phyloP scores from a whole-genome alignment of 495 filamentous ascomycete species.

The Hypoxylon lienhwacheense region DNA sequence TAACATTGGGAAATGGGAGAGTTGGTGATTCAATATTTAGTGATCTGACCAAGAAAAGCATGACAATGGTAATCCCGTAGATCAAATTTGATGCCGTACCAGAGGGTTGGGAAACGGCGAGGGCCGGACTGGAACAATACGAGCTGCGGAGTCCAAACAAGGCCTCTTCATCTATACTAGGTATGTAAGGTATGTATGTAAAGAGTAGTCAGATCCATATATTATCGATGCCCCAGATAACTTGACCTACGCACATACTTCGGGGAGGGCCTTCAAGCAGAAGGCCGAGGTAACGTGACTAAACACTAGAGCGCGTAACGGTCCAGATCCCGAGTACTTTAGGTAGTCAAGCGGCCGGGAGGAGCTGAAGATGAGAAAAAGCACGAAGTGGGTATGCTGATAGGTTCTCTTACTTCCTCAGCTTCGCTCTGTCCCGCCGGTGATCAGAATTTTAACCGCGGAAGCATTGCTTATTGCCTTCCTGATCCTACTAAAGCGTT shows the following conservation, averaged over 20 bases:
- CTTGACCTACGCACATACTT: too few relatives aligned
- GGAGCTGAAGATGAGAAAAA: conserved; percentile 18
- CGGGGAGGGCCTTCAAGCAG: not conserved
- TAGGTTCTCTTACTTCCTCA: conserved; percentile 15
- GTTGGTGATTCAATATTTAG: too few relatives aligned
- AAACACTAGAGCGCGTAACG: conserved; percentile 9
- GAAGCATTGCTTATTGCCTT: conserved; percentile 21
- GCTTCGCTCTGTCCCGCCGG: conserved; percentile 16
- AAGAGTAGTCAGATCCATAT: too few relatives aligned
- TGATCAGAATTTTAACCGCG: conserved; percentile 3
- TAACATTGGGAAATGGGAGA: conserved; percentile 6
- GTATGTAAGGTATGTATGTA: too few relatives aligned
- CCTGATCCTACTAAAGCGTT: conserved; percentile 30
- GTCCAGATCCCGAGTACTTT: too few relatives aligned
- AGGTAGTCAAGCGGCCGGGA: conserved; percentile 3
- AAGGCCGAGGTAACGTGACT: not conserved
- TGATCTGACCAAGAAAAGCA: too few relatives aligned
- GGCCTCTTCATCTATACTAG: conserved; percentile 3
- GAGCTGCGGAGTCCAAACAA: conserved; percentile 7
- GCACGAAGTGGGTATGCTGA: conserved; percentile 1
- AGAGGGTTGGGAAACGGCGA: conserved; percentile 14
- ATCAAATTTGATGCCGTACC: conserved; percentile 22
- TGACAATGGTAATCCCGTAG: conserved; percentile 17
- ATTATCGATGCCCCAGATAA: too few relatives aligned
- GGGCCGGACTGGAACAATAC: conserved; percentile 8